Conservation (phyloP, 208 protist species). For the Trypanosoma melophagium region DNA sequence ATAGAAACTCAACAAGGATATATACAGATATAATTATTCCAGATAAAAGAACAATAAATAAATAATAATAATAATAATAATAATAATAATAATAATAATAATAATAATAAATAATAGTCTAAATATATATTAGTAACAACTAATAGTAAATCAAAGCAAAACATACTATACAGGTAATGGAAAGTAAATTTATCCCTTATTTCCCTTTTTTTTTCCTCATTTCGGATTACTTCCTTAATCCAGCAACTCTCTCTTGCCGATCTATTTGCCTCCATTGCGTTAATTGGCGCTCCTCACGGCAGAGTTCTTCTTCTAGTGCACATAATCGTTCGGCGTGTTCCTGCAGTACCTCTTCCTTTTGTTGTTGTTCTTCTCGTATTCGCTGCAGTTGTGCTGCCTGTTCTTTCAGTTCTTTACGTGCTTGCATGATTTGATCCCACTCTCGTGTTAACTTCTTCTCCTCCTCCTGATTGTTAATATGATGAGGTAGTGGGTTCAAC, state of each 20-base stretch:
- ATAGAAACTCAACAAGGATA: too few relatives aligned
- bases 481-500: too few relatives aligned
- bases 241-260: background rate
- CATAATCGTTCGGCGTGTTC: conserved; percentile 16
- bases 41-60: background rate
- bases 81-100: too few relatives aligned
- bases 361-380: background rate
- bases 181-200: too few relatives aligned
- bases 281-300: background rate
- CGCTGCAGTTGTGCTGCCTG: background rate
- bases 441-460: too few relatives aligned
- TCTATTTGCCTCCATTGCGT: background rate
- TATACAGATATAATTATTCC: background rate
- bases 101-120: too few relatives aligned
- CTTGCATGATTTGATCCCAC: background rate
- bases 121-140: too few relatives aligned
- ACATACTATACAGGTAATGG: too few relatives aligned
- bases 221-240: background rate
- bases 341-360: conserved; percentile 3
- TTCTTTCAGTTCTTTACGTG: background rate
- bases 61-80: background rate
- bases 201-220: background rate
- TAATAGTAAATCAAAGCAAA: too few relatives aligned
- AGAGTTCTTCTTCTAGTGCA: conserved; percentile 17
- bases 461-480: too few relatives aligned